Conservation (phyloP, 495 filamentous ascomycete species). For the Melanomma pulvis-pyrius region DNA sequence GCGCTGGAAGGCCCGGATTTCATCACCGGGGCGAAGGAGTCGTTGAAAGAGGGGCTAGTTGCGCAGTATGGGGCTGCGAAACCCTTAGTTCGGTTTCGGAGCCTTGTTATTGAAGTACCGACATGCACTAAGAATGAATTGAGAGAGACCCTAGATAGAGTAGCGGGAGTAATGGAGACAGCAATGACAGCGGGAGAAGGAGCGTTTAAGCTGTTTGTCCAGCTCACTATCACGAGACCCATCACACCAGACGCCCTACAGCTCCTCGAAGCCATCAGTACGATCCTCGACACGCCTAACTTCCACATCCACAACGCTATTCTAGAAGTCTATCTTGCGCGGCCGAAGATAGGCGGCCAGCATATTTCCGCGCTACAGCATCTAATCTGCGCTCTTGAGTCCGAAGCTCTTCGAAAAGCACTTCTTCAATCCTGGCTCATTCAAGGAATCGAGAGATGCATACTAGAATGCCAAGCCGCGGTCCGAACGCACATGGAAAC, state of each 20-base stretch:
- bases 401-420: constrained; percentile 13
- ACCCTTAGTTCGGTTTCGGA: constrained; percentile 5
- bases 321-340: constrained; percentile 1
- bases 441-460: constrained; percentile 22
- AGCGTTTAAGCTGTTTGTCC: constrained; percentile 26
- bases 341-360: constrained; percentile 7
- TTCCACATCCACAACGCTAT: constrained; percentile 2
- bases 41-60: constrained; percentile 24
- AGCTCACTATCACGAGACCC: constrained; percentile 14
- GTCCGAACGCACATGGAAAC: constrained; percentile 14
- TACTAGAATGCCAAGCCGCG: constrained; percentile 19
- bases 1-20: constrained; percentile 37
- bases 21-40: constrained; percentile 13
- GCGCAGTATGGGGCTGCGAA: constrained; percentile 18
- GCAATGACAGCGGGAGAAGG: constrained; percentile 4
- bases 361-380: constrained; percentile 6
- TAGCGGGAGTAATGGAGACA: constrained; percentile 5
- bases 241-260: constrained; percentile 21
- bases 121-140: constrained; percentile 16
- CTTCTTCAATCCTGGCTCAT: constrained; percentile 17
- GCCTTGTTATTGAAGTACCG: constrained; percentile 24
- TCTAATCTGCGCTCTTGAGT: constrained; percentile 11
- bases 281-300: constrained; percentile 12
- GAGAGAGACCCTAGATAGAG: constrained; percentile 7
- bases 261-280: constrained; percentile 22